Evolutionary conservation across 768 basidiomycete genomes (phyloP).

Genomic region (Lactarius psammicola): DNA sequence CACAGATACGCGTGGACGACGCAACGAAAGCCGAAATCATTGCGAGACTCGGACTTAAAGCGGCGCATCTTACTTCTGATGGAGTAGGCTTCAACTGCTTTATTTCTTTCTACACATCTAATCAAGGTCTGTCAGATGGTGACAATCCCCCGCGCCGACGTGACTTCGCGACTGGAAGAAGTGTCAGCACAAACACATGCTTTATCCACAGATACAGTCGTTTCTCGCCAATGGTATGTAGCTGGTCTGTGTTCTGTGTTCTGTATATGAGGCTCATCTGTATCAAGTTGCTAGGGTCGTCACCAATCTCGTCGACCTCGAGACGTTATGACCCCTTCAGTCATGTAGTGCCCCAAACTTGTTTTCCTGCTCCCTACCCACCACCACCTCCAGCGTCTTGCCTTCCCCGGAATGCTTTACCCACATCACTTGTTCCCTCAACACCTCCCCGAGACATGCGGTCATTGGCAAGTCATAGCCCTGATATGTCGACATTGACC

Average conservation of each 20-base stretch:
- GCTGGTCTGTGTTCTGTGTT: neutral
- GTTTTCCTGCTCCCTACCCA: constrained; percentile 18
- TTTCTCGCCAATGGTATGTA: neutral
- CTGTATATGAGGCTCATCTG: neutral
- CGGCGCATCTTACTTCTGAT: no score
- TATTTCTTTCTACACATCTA: neutral
- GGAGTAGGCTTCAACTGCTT: neutral
- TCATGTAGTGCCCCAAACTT: neutral
- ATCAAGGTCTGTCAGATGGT: neutral
- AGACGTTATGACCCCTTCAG: neutral
- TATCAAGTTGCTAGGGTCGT: neutral
- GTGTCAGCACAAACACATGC: neutral
- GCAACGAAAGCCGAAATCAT: neutral
- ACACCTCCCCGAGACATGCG: neutral
- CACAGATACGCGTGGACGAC: constrained; percentile 10
- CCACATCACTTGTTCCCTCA: neutral
- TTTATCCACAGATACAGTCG: neutral
- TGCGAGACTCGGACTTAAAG: neutral
- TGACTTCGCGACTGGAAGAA: neutral
- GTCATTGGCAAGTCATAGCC: neutral
- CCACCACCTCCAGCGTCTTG: neutral
- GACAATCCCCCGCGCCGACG: neutral
- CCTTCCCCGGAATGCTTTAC: neutral
- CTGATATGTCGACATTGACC: neutral
- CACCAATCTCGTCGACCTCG: neutral